Conservation (phyloP, 2,329 filamentous ascomycete genomes). For the Hymenoscyphus scutula region DNA sequence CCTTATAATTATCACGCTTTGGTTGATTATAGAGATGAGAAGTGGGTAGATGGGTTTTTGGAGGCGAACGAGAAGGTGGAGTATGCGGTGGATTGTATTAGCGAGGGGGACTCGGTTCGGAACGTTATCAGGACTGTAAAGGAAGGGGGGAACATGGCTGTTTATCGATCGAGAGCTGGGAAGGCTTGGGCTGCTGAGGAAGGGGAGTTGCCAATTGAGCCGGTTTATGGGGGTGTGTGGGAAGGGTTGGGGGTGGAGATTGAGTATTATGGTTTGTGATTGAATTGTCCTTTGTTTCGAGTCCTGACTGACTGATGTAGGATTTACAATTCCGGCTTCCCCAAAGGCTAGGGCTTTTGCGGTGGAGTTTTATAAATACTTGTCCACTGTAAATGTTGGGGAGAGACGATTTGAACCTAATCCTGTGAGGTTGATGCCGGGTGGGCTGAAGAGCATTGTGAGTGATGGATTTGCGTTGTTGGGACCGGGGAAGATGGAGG, state of each 20-base stretch:
- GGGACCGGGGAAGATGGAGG: constrained; percentile 34
- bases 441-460: constrained; percentile 7
- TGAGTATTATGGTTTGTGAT: constrained; percentile 35
- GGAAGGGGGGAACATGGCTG: constrained; percentile 30
- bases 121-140: constrained; percentile 33
- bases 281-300: too few species aligned
- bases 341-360: constrained; percentile 30
- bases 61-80: constrained; percentile 35
- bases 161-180: constrained; percentile 35
- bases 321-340: constrained; percentile 21
- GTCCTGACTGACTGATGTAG: too few species aligned
- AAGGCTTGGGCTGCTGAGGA: constrained; percentile 33
- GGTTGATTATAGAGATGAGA: constrained; percentile 39
- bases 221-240: constrained; percentile 44
- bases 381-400: constrained; percentile 30
- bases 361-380: constrained; percentile 39
- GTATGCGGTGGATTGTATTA: constrained; percentile 42
- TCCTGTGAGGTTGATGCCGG: constrained; percentile 6
- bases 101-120: constrained; percentile 40
- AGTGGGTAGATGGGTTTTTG: constrained; percentile 38
- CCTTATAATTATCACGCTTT: constrained; percentile 42
- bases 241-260: constrained; percentile 43
- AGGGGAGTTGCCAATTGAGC: constrained; percentile 33
- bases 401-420: constrained; percentile 17
- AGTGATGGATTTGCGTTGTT: constrained; percentile 7